Base-by-base conservation (phyloP, 306 rosid genomes). In the Mucuna pruriens region DNA sequence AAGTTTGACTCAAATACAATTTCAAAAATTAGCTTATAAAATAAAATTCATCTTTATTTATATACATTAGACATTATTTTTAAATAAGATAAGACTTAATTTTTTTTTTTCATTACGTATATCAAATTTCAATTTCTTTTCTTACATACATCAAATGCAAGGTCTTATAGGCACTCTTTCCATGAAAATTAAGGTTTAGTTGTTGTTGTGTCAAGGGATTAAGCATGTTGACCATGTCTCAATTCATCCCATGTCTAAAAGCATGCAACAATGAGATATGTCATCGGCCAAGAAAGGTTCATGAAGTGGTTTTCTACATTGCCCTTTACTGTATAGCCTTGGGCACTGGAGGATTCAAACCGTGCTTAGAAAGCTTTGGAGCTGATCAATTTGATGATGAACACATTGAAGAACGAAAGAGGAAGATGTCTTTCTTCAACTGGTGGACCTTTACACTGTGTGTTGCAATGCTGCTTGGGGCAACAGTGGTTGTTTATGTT, bases 321-420 rank as follows among this genome's bases (percentile, higher is more conserved):
- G 84, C 88, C 16, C 67, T 88, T 48, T 88, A 84, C 72, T 75
- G 78, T 8, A 79, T 88, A 64, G 80, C 92, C 31, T 69, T 88
- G 20, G 92, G 88, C 0, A 76, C 92, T 2, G 92, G 92, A 36
- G 92, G 92, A 44, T 64, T 71, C 80, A 86, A 82, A 49, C 92
- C 92, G 7, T 81, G 88, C 79, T 76, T 86, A 74, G 44, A 84
- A 71, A 88, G 88, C 85, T 86, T 88, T 45, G 92, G 92, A 72
- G 90, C 90, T 12, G 92, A 88, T 73, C 92, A 86, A 66, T 86
- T 88, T 44, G 90, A 88, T 17, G 92, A 86, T 8, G 84, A 84
- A 33, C 82, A 88, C 76, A 0, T 0, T 0, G 55, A 76, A 76
- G 92, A 88, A 44, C 85, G 92, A 76, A 86, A 64, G 83, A 75